A percentile compares a stretch with the other conserved stretches of the same genome.
phyloP scores from a whole-genome alignment of 352 stramenopile species.

The Lagenidium giganteum region DNA sequence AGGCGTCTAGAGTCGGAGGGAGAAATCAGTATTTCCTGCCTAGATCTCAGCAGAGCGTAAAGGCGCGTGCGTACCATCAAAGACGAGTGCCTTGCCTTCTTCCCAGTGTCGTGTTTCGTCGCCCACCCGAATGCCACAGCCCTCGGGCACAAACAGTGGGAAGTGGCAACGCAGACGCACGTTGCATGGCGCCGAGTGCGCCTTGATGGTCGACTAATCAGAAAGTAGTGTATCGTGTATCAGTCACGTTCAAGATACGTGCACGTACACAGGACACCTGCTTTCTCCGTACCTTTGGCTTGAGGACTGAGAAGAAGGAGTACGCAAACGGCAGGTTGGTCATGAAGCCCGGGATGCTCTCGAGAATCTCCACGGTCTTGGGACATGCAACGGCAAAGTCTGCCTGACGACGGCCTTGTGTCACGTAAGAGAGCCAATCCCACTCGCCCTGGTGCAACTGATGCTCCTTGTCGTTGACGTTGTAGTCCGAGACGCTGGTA shows the following conservation, averaged over 20 bases:
- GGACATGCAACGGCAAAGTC: conserved; percentile 65
- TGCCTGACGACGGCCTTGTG: conserved; percentile 54
- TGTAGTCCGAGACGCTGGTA: conserved; percentile 38
- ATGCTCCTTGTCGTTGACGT: conserved; percentile 65
- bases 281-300: conserved; percentile 49
- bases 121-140: conserved; percentile 91
- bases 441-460: conserved; percentile 82
- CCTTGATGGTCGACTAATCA: conserved; percentile 78
- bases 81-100: conserved; percentile 72
- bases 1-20: conserved; percentile 36
- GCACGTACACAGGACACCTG: too few species aligned
- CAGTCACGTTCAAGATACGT: background rate
- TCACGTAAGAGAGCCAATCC: conserved; percentile 92
- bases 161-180: conserved; percentile 94
- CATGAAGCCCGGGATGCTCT: conserved; percentile 83
- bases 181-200: conserved; percentile 94
- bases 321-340: conserved; percentile 92
- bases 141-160: conserved; percentile 84
- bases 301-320: conserved; percentile 94
- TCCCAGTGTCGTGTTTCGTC: conserved; percentile 78
- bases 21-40: background rate
- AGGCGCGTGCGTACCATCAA: conserved; percentile 46
- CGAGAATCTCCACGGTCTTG: conserved; percentile 61
- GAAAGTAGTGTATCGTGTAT: background rate
- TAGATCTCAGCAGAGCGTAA: background rate